A percentile compares a stretch with the other conserved stretches of the same genome.
Conservation (phyloP, 2,329 filamentous ascomycete genomes). For the Helotiales sp. region DNA sequence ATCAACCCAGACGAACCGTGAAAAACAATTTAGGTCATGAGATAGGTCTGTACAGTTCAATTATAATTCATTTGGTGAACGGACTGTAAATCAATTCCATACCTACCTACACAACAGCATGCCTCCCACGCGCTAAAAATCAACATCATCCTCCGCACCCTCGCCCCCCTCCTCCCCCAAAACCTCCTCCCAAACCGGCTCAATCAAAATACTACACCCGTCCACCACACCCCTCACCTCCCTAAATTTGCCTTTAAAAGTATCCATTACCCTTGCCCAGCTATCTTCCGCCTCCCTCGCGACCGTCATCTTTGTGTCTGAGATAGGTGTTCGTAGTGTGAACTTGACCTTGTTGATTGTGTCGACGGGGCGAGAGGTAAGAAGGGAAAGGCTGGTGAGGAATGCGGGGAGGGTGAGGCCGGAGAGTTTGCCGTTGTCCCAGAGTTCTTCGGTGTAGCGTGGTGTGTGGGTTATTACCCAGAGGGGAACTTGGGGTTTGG, state of each 20-base stretch:
- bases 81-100: too few species aligned
- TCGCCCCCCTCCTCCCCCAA: constrained; percentile 8
- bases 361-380: constrained; percentile 7
- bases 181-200: constrained; percentile 28
- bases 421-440: constrained; percentile 12
- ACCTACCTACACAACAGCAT: too few species aligned
- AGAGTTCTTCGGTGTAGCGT: not conserved
- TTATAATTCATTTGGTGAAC: too few species aligned
- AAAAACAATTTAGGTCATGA: too few species aligned
- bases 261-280: constrained; percentile 22
- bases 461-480: not conserved
- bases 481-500: not conserved
- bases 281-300: constrained; percentile 20
- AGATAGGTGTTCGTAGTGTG: constrained; percentile 19
- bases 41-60: too few species aligned
- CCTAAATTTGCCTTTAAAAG: constrained; percentile 27
- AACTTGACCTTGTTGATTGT: constrained; percentile 30
- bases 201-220: constrained; percentile 26
- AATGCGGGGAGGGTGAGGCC: constrained; percentile 23
- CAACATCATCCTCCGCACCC: constrained; percentile 11
- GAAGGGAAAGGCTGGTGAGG: constrained; percentile 16
- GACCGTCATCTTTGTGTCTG: constrained; percentile 22
- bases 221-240: constrained; percentile 16
- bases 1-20: too few species aligned
- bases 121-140: not conserved